A percentile compares a stretch with the other conserved stretches of the same genome.
Evolutionary conservation across 345 rosid genomes (phyloP).

Genomic region (Salix udensis): DNA sequence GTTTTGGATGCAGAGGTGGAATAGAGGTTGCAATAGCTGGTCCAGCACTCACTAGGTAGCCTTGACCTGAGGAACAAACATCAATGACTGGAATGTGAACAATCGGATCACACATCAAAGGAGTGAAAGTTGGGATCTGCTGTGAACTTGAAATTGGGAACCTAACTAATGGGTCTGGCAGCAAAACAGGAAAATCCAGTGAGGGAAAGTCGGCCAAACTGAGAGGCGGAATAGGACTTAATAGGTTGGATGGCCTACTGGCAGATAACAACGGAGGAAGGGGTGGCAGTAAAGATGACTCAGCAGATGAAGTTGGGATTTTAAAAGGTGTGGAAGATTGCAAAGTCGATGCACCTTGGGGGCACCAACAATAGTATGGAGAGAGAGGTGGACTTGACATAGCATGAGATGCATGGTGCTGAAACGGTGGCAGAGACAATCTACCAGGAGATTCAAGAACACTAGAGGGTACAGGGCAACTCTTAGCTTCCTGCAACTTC

Average conservation of each 20-base stretch:
- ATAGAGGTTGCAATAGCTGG: slow-evolving; percentile 57
- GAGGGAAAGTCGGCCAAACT: slow-evolving; percentile 39
- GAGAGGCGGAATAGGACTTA: slow-evolving; percentile 47
- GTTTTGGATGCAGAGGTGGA: slow-evolving; percentile 52
- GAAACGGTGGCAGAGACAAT: slow-evolving; percentile 27
- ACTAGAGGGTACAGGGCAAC: slow-evolving; percentile 21
- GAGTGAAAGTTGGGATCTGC: slow-evolving; percentile 71
- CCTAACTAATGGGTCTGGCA: slow-evolving; percentile 58
- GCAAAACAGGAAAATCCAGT: slow-evolving; percentile 27
- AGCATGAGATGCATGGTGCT: slow-evolving; percentile 33
- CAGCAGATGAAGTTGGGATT: slow-evolving; percentile 38
- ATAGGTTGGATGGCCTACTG: slow-evolving; percentile 42
- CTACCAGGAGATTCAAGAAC: slow-evolving; percentile 45
- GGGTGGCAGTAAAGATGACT: slow-evolving; percentile 59
- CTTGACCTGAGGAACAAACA: slow-evolving; percentile 92
- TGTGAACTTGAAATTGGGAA: slow-evolving; percentile 54
- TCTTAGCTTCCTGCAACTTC: slow-evolving; percentile 20
- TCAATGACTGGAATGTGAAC: slow-evolving; percentile 88
- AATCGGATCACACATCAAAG: slow-evolving; percentile 87
- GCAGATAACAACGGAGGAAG: slow-evolving; percentile 58
- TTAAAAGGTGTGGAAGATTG: slow-evolving; percentile 42
- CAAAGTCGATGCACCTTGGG: slow-evolving; percentile 47
- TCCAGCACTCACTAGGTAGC: slow-evolving; percentile 86
- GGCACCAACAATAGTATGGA: slow-evolving; percentile 94
- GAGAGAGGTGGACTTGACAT: slow-evolving; percentile 54